Conservation (phyloP, 2,329 filamentous ascomycete species). For the Arthrobotrys pseudoclavata region DNA sequence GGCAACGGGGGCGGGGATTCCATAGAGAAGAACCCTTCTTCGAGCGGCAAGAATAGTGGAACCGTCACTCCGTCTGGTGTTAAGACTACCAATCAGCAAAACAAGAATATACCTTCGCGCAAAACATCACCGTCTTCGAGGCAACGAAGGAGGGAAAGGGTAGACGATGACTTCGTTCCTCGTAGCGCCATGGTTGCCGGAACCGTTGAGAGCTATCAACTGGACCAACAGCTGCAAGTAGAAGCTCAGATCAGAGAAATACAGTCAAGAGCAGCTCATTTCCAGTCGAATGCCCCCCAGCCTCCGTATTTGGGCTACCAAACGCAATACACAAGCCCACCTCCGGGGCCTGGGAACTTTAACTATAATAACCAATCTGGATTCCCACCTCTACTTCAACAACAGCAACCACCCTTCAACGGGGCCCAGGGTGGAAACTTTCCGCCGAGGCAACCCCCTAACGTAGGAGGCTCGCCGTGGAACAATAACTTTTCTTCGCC, state of each 20-base stretch:
- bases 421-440: slow-evolving; percentile 39
- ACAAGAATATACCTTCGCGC: slow-evolving; percentile 53
- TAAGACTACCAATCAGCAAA: slow-evolving; percentile 35
- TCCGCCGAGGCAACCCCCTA: slow-evolving; percentile 26
- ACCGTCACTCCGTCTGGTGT: slow-evolving; percentile 44
- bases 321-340: slow-evolving; percentile 37
- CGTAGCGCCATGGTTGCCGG: slow-evolving; percentile 58
- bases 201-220: slow-evolving; percentile 57
- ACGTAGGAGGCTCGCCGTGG: slow-evolving; percentile 32
- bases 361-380: slow-evolving; percentile 45
- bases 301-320: slow-evolving; percentile 49
- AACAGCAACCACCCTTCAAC: slow-evolving; percentile 37
- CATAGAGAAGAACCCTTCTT: slow-evolving; percentile 52
- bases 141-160: slow-evolving; percentile 39
- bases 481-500: slow-evolving; percentile 35
- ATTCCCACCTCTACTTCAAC: slow-evolving; percentile 41
- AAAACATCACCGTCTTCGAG: slow-evolving; percentile 56
- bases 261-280: slow-evolving; percentile 38
- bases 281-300: slow-evolving; percentile 38
- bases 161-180: slow-evolving; percentile 59
- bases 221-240: slow-evolving; percentile 54
- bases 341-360: slow-evolving; percentile 36
- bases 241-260: slow-evolving; percentile 50
- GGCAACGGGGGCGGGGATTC: slow-evolving; percentile 36
- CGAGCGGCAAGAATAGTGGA: slow-evolving; percentile 57